These are phyloP conservation scores for Mariannaea sp. DNA, from an alignment of 2,329 filamentous ascomycete genomes.

Conservation along the genomic window DNA sequence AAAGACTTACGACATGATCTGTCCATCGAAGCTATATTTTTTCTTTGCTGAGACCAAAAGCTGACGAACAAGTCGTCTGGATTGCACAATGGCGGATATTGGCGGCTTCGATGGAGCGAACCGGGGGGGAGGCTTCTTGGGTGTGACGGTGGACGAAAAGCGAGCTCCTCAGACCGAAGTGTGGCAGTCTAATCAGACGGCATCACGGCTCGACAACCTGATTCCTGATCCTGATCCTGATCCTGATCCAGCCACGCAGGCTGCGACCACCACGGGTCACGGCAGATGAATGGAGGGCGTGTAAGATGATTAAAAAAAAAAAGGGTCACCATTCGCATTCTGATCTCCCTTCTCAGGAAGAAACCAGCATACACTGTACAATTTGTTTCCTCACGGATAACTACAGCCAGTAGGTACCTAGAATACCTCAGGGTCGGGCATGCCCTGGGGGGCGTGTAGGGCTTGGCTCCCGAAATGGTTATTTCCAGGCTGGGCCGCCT, in stretches of 20 bases:
- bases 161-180: conserved; percentile 4
- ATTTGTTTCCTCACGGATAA: conserved; percentile 2
- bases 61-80: too few species aligned
- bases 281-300: conserved; percentile 10
- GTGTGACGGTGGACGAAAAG: not conserved
- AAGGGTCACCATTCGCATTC: conserved; percentile 11
- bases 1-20: too few species aligned
- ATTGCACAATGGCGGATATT: too few species aligned
- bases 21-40: too few species aligned
- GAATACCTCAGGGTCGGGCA: too few species aligned
- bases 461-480: conserved; percentile 6
- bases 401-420: conserved; percentile 11
- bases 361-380: too few species aligned
- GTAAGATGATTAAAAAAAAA: too few species aligned
- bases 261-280: not conserved
- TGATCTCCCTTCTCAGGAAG: conserved; percentile 11
- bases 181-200: conserved; percentile 24
- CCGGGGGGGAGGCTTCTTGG: too few species aligned
- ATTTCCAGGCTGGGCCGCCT: conserved; percentile 2
- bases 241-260: conserved; percentile 5
- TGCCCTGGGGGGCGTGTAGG: not conserved
- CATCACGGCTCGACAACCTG: conserved; percentile 23
- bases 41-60: too few species aligned
- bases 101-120: not conserved
- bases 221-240: too few species aligned